phyloP scores from a whole-genome alignment of 164 flowering plant species.

The Amborella trichopoda region DNA sequence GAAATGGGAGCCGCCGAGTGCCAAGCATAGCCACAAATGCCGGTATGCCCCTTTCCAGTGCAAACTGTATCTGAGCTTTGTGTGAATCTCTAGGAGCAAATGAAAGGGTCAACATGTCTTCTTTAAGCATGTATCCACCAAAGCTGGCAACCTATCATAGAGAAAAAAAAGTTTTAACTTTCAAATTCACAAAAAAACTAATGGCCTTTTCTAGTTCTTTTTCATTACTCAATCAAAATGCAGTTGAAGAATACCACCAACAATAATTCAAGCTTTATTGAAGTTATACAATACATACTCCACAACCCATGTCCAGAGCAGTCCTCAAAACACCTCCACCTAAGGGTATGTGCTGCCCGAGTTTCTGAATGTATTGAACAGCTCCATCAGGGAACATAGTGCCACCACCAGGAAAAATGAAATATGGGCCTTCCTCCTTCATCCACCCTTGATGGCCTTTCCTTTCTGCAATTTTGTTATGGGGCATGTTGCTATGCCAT shows the following conservation, averaged over 20 bases:
- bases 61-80: slow-evolving; percentile 93
- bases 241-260: too few species aligned
- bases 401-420: slow-evolving; percentile 95
- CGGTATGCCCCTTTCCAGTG: slow-evolving; percentile 88
- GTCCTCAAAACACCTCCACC: slow-evolving; percentile 70
- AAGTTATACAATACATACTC: slow-evolving; percentile 57
- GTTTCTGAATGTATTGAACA: slow-evolving; percentile 72
- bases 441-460: slow-evolving; percentile 99
- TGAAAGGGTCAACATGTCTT: slow-evolving; percentile 73
- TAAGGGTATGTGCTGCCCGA: slow-evolving; percentile 73
- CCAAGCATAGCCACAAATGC: slow-evolving; percentile 99
- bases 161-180: too few species aligned
- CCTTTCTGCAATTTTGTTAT: slow-evolving; percentile 86
- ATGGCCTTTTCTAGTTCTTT: too few species aligned
- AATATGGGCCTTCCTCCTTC: slow-evolving; percentile 77
- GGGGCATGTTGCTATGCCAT: slow-evolving; percentile 95
- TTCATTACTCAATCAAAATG: too few species aligned
- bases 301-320: slow-evolving; percentile 99
- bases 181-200: too few species aligned
- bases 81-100: slow-evolving; percentile 99
- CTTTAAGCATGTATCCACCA: slow-evolving; percentile 67
- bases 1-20: slow-evolving; percentile 88
- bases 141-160: slow-evolving; percentile 99
- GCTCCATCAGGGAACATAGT: slow-evolving; percentile 99
- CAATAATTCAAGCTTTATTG: too few species aligned